Evolutionary conservation across 2,329 filamentous ascomycete species (phyloP).

Genomic region (Zasmidium angulare): DNA sequence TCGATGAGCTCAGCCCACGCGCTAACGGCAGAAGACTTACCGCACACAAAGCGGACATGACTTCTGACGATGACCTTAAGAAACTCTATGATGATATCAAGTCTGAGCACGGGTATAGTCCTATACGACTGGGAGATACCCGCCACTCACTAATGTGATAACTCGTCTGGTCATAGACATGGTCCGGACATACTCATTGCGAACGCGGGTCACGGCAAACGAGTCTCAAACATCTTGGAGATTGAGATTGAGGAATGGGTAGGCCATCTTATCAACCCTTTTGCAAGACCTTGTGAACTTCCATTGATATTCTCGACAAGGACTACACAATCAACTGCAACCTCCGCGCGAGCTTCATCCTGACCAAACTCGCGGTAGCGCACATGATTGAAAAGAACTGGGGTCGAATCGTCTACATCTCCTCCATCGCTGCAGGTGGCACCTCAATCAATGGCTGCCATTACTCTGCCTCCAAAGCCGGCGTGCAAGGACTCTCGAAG

Average conservation of each 20-base stretch:
- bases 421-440: slow-evolving; percentile 63
- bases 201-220: slow-evolving; percentile 66
- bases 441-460: slow-evolving; percentile 58
- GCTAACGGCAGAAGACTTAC: slow-evolving; percentile 45
- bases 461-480: slow-evolving; percentile 38
- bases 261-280: slow-evolving; percentile 53
- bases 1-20: slow-evolving; percentile 29
- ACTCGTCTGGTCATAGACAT: slow-evolving; percentile 33
- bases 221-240: slow-evolving; percentile 52
- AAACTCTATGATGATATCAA: slow-evolving; percentile 57
- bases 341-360: slow-evolving; percentile 61
- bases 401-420: slow-evolving; percentile 66
- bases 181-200: slow-evolving; percentile 62
- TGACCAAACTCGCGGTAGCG: slow-evolving; percentile 61
- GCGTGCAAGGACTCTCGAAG: slow-evolving; percentile 63
- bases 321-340: slow-evolving; percentile 60
- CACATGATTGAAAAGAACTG: slow-evolving; percentile 61
- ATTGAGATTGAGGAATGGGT: slow-evolving; percentile 64
- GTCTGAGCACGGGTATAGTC: slow-evolving; percentile 43
- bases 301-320: slow-evolving; percentile 27
- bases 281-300: background rate
- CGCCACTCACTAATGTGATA: background rate
- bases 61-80: slow-evolving; percentile 53
- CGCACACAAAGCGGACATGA: slow-evolving; percentile 60
- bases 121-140: slow-evolving; percentile 11